Conservation (phyloP, 1,284 basidiomycete genomes). For the Fomitopsis betulina region DNA sequence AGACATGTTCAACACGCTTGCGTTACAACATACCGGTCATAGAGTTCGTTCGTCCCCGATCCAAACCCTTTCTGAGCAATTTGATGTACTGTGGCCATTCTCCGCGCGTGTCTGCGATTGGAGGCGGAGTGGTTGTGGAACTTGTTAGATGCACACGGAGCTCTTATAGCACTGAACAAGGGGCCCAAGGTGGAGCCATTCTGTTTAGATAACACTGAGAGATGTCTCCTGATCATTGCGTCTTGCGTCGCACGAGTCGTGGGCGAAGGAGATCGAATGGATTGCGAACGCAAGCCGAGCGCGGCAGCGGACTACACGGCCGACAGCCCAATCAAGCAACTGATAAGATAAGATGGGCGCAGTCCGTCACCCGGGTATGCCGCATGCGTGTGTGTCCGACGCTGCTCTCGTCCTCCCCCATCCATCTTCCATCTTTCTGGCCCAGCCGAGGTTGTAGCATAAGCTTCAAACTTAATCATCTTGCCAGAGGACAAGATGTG, state of each 20-base stretch:
- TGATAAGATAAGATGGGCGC: background rate
- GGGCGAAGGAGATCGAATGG: background rate
- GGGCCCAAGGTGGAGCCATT: background rate
- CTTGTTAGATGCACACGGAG: background rate
- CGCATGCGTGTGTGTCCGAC: too few species aligned
- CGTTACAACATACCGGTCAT: constrained; percentile 49
- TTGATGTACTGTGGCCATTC: constrained; percentile 35
- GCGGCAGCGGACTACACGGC: background rate
- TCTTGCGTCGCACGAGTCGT: background rate
- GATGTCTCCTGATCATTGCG: background rate
- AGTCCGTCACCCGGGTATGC: too few species aligned
- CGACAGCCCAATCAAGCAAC: background rate
- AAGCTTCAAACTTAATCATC: background rate
- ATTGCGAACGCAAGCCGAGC: background rate
- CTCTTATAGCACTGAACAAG: background rate
- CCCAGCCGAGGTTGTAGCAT: background rate
- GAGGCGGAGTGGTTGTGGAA: background rate
- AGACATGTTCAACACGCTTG: background rate
- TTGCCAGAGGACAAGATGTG: background rate
- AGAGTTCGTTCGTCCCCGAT: constrained; percentile 68
- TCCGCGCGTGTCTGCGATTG: background rate
- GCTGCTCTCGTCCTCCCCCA: constrained; percentile 19
- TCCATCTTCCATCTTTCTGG: background rate
- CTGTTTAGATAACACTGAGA: background rate
- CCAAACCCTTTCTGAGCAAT: constrained; percentile 67